phyloP scores from a whole-genome alignment of 371 early-diverging fungal genomes.

The Haplosporangium sp. region DNA sequence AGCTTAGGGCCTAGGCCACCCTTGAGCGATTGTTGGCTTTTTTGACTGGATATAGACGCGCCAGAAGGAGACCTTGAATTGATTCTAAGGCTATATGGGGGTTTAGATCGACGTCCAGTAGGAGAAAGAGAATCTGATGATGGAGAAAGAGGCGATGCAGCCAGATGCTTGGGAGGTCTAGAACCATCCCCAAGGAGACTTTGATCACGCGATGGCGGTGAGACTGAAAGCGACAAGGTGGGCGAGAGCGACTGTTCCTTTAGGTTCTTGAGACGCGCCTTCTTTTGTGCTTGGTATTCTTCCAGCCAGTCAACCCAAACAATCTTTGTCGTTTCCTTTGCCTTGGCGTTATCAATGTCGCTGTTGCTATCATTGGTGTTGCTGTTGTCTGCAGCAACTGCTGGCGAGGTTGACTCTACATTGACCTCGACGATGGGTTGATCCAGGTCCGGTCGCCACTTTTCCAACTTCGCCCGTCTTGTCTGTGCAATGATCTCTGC shows the following conservation, averaged over 20 bases:
- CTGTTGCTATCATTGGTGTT: too few species aligned
- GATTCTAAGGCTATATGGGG: conserved; percentile 31
- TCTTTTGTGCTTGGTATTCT: conserved; percentile 56
- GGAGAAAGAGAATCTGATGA: conserved; percentile 23
- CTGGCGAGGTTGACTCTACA: conserved; percentile 1
- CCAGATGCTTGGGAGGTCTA: background rate
- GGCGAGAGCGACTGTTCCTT: conserved; percentile 44
- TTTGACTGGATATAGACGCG: conserved; percentile 49
- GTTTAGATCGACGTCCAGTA: conserved; percentile 23
- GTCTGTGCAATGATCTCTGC: conserved; percentile 55
- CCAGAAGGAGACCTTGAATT: conserved; percentile 45
- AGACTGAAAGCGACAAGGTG: conserved; percentile 31
- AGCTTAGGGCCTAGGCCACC: conserved; percentile 48
- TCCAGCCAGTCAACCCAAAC: conserved; percentile 66
- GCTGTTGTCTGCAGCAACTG: background rate
- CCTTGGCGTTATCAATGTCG: conserved; percentile 1
- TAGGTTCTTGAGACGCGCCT: conserved; percentile 20
- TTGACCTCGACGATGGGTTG: conserved; percentile 11
- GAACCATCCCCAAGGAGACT: conserved; percentile 1
- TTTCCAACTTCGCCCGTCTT: conserved; percentile 48
- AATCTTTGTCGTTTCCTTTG: conserved; percentile 12
- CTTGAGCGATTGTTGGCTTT: conserved; percentile 51
- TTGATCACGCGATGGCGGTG: conserved; percentile 32
- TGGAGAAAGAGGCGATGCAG: conserved; percentile 10
- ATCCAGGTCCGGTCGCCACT: conserved; percentile 47